Base-by-base conservation (phyloP, 2,329 filamentous ascomycete genomes). In the Arthroderma sp. region DNA sequence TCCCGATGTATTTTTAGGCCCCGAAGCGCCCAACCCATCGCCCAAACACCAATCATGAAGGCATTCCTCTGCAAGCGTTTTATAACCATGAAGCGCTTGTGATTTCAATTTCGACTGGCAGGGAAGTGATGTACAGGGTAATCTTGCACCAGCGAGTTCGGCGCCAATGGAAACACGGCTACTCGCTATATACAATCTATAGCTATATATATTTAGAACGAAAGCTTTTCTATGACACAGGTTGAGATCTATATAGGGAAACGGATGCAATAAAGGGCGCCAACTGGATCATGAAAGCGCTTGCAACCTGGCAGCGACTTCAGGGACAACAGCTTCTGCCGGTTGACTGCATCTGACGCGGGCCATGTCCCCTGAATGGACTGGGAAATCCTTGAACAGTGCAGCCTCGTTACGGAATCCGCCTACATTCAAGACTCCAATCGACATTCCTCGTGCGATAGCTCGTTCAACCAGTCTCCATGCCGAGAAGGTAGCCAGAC, bases 401-500 rank as follows among this genome's bases (percentile, higher is more conserved):
- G 66, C 56, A 6, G 70, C 66, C 61, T 77, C 75, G 49, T 76
- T 76, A 25, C 75, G 65, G 5, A 77, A 73, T 4, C 75, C 75
- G 31, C 75, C 75, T 59, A 96, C 79, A 66, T 95, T 97, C 59
- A 96, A 75, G 43, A 96, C 84, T 0, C 85, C 91, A 67, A 97
- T 87, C 15, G 89, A 85, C 82, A 94, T 91, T 0, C 84, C 84
- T 61, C 84, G 80, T 64, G 93, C 87, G 64, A 86, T 85, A 31
- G 91, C 93, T 59, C 85, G 77, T 74, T 90, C 91, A 1, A 87
- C 89, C 56, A 98, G 72, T 58, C 91, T 79, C 90, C 90, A 98
- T 0, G 93, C 93, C 9, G 90, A 95, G 70, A 95, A 97, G 0
- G 93, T 97, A 4, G 93, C 93, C 52, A 97, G 78, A 60, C 88